phyloP scores from a whole-genome alignment of 2,329 filamentous ascomycete species.

The Penicillium paneum region DNA sequence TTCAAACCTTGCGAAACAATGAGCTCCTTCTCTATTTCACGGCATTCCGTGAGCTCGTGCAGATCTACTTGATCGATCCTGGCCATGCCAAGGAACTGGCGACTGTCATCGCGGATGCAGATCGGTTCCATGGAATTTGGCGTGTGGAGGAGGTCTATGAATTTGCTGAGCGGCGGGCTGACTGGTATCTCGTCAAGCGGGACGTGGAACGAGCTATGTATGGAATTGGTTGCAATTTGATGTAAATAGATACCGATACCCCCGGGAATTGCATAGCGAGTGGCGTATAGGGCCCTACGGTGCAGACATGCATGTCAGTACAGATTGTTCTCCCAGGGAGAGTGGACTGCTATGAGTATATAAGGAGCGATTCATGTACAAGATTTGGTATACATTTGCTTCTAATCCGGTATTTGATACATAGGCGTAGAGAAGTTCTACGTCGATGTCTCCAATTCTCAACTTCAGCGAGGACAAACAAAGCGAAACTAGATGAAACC shows the following conservation, averaged over 20 bases:
- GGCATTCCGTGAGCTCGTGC: conserved; percentile 84
- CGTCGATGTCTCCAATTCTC: neutral
- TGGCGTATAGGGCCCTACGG: neutral
- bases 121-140: conserved; percentile 88
- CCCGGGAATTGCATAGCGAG: conserved; percentile 19
- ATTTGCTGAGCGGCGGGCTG: conserved; percentile 87
- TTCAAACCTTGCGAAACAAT: conserved; percentile 75
- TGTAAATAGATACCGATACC: conserved; percentile 55
- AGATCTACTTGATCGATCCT: conserved; percentile 90
- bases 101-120: conserved; percentile 85
- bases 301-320: conserved; percentile 9
- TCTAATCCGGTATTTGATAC: neutral
- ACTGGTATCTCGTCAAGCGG: conserved; percentile 88
- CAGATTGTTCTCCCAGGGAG: neutral
- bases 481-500: neutral
- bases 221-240: conserved; percentile 80
- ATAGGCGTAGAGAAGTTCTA: neutral
- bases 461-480: neutral
- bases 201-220: conserved; percentile 97
- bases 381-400: neutral
- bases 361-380: neutral
- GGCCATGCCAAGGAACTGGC: conserved; percentile 91
- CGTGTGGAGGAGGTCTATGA: conserved; percentile 96
- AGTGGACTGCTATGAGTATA: neutral
- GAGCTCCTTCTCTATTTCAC: conserved; percentile 87